A percentile compares a stretch with the other conserved stretches of the same genome.
These are phyloP conservation scores for Hamigera avellanea DNA, from an alignment of 495 filamentous ascomycete genomes.

Conservation along the genomic window DNA sequence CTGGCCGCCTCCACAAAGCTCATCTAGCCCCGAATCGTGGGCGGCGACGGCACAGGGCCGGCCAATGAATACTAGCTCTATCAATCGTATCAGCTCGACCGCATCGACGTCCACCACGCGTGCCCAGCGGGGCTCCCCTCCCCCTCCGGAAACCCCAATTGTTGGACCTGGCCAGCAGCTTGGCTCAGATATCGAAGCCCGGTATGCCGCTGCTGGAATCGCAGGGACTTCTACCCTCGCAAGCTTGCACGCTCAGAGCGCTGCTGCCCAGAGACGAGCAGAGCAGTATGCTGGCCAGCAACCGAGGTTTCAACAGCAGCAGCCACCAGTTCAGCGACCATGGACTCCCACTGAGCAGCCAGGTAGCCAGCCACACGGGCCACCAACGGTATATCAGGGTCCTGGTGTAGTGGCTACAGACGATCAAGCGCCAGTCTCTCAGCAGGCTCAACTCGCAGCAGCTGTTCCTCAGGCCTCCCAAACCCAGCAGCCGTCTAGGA, in stretches of 20 bases:
- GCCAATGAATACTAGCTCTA: conserved; percentile 34
- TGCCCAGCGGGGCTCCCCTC: conserved; percentile 84
- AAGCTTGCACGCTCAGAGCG: conserved; percentile 68
- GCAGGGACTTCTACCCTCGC: conserved; percentile 72
- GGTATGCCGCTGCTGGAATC: conserved; percentile 81
- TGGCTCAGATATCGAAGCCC: conserved; percentile 72
- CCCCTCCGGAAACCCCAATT: conserved; percentile 91
- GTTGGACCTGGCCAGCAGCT: conserved; percentile 57
- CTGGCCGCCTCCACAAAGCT: conserved; percentile 45
- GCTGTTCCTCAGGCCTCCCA: conserved; percentile 17
- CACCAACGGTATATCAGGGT: conserved; percentile 88
- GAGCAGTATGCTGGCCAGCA: conserved; percentile 57
- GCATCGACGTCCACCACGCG: conserved; percentile 89
- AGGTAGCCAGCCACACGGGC: conserved; percentile 78
- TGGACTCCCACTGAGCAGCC: conserved; percentile 96
- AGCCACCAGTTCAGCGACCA: conserved; percentile 48
- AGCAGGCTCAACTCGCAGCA: conserved; percentile 18
- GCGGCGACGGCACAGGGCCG: conserved; percentile 14
- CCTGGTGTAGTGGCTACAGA: conserved; percentile 40
- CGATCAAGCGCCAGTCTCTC: conserved; percentile 16
- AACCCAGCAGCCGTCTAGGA: conserved; percentile 15
- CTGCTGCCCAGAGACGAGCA: conserved; percentile 65
- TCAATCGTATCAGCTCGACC: conserved; percentile 76
- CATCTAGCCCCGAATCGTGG: conserved; percentile 19
- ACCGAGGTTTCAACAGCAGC: conserved; percentile 26